These are phyloP conservation scores for Fusarium transvaalense DNA, from an alignment of 2,329 filamentous ascomycete genomes.

Conservation along the genomic window DNA sequence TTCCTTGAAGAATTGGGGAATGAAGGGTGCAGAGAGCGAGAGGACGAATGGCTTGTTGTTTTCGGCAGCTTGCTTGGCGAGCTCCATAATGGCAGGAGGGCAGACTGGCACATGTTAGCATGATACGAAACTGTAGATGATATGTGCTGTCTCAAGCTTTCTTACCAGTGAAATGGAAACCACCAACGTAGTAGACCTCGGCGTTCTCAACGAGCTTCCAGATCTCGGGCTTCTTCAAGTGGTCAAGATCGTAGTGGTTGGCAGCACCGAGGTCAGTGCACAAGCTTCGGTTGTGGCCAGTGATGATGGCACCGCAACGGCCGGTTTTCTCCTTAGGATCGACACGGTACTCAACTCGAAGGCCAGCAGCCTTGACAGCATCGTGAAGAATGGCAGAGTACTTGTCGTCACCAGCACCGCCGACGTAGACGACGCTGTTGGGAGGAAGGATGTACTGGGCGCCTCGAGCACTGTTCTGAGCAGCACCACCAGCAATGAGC, in stretches of 20 bases:
- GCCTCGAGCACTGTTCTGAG: conserved; percentile 96
- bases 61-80: conserved; percentile 88
- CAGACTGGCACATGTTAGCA: conserved; percentile 69
- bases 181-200: conserved; percentile 91
- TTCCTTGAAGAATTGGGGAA: conserved; percentile 98
- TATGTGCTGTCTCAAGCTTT: neutral
- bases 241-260: conserved; percentile 96
- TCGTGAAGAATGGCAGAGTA: conserved; percentile 90
- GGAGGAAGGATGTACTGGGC: conserved; percentile 94
- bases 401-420: conserved; percentile 95
- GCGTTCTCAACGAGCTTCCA: conserved; percentile 93
- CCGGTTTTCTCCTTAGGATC: conserved; percentile 88
- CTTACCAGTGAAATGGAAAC: conserved; percentile 88
- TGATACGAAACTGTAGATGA: neutral
- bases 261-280: conserved; percentile 95
- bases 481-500: conserved; percentile 94
- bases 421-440: conserved; percentile 92
- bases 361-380: conserved; percentile 87
- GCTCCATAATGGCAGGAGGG: conserved; percentile 87
- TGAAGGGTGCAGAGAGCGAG: conserved; percentile 95
- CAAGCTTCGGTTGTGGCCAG: conserved; percentile 93
- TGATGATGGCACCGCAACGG: conserved; percentile 96
- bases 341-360: conserved; percentile 94
- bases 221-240: conserved; percentile 90
- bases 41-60: conserved; percentile 94